Percentiles rank a stretch among this genome's conserved stretches.
These are phyloP conservation scores for Aureobasidium vineae DNA, from an alignment of 2,329 filamentous ascomycete species.

Conservation along the genomic window DNA sequence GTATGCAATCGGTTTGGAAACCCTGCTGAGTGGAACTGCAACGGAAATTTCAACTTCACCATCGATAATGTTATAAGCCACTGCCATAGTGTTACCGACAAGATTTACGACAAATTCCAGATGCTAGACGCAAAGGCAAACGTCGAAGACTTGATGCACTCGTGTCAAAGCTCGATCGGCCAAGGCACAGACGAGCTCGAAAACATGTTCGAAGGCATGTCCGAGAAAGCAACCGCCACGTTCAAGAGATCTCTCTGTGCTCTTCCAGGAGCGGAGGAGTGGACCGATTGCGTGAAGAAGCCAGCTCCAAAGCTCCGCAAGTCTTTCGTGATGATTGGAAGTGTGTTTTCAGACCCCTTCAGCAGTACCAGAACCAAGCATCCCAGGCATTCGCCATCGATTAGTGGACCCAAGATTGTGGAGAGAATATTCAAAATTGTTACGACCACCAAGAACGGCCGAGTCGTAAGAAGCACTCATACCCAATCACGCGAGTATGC, in stretches of 20 bases:
- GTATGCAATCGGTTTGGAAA: neutral
- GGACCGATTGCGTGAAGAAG: neutral
- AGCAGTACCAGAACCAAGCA: neutral
- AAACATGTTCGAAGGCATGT: neutral
- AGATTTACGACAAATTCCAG: neutral
- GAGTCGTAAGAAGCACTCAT: no score
- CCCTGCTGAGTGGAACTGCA: neutral
- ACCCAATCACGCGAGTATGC: no score
- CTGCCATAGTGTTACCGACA: neutral
- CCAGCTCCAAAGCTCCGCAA: neutral
- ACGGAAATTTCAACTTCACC: conserved; percentile 1
- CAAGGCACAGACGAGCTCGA: neutral
- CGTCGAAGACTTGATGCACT: neutral
- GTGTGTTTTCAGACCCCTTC: neutral
- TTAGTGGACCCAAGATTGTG: neutral
- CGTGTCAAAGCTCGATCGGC: neutral
- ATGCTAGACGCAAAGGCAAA: neutral
- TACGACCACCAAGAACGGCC: neutral
- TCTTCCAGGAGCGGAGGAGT: neutral
- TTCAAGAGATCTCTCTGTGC: neutral
- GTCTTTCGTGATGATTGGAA: neutral
- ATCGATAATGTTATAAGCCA: neutral
- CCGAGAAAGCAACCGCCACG: neutral
- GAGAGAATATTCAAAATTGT: neutral
- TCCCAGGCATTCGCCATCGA: neutral